A percentile compares a stretch with the other conserved stretches of the same genome.
Evolutionary conservation across 495 filamentous ascomycete species (phyloP).

Genomic region (Xeromyces bisporus): DNA sequence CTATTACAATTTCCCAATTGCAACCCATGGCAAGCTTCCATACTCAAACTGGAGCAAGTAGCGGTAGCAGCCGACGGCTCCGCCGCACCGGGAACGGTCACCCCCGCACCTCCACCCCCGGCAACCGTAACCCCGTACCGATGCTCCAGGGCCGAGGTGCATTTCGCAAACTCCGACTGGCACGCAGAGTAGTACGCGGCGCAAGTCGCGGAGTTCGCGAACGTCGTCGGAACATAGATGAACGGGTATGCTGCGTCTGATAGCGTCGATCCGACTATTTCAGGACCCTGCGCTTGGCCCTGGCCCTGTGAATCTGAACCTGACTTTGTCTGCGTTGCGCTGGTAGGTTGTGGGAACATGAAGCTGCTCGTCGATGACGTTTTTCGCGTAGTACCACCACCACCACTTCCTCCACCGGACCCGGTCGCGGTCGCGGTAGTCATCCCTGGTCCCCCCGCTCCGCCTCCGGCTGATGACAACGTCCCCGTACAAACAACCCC

Average conservation of each 20-base stretch:
- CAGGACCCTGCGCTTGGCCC: constrained; percentile 12
- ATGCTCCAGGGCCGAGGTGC: constrained; percentile 40
- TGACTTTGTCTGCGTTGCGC: constrained; percentile 15
- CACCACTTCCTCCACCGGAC: too few species aligned
- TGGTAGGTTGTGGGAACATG: constrained; percentile 18
- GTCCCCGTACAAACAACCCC: constrained; percentile 46
- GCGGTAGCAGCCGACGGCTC: constrained; percentile 36
- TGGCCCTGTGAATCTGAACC: constrained; percentile 5
- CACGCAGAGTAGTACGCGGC: constrained; percentile 50
- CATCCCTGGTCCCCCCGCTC: constrained; percentile 9
- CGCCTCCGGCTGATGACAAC: constrained; percentile 15
- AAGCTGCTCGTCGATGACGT: constrained; percentile 17
- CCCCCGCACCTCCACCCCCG: constrained; percentile 32
- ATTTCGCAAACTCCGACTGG: constrained; percentile 43
- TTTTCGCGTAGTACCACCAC: too few species aligned
- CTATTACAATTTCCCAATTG: constrained; percentile 35
- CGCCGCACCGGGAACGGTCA: constrained; percentile 44
- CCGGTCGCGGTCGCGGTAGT: constrained; percentile 8
- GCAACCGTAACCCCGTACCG: constrained; percentile 28
- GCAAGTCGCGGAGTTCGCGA: constrained; percentile 44
- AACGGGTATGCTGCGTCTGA: constrained; percentile 40
- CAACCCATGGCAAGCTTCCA: constrained; percentile 41
- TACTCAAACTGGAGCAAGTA: constrained; percentile 49
- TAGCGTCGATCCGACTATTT: constrained; percentile 27
- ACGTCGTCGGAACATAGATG: constrained; percentile 47